Percentiles rank a stretch among this genome's conserved stretches.
phyloP scores from a whole-genome alignment of 1,139 yeast genomes.

The Geotrichum australiense region DNA sequence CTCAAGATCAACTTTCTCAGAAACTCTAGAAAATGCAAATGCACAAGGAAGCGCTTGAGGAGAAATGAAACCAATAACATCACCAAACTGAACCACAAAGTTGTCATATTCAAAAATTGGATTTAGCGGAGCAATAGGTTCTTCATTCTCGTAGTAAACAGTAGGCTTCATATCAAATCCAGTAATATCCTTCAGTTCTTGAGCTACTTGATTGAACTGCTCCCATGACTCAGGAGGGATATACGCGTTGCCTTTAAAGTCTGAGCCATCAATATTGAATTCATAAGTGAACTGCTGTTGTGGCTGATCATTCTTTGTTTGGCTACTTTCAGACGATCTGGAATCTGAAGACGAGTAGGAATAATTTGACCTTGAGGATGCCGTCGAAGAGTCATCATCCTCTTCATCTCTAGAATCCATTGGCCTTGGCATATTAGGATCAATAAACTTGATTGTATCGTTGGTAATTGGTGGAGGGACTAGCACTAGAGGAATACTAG shows the following conservation, averaged over 20 bases:
- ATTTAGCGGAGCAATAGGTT: constrained; percentile 42
- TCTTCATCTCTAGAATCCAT: constrained; percentile 11
- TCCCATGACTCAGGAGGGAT: constrained; percentile 27
- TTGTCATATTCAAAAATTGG: constrained; percentile 48
- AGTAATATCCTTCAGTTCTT: constrained; percentile 11
- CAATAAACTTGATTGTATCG: constrained; percentile 25
- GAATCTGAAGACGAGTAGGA: constrained; percentile 6
- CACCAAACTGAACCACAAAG: constrained; percentile 48
- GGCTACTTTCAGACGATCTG: neutral
- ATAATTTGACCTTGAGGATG: constrained; percentile 15
- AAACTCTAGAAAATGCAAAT: constrained; percentile 23
- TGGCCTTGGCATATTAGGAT: constrained; percentile 22
- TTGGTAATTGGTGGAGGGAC: constrained; percentile 54
- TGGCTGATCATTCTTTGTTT: constrained; percentile 1
- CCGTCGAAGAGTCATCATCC: constrained; percentile 13
- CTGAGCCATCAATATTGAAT: constrained; percentile 13
- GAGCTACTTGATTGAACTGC: constrained; percentile 16
- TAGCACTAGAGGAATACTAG: constrained; percentile 60
- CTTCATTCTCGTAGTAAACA: constrained; percentile 39
- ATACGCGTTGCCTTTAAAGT: constrained; percentile 20
- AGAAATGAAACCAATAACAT: constrained; percentile 35
- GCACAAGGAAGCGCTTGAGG: constrained; percentile 27
- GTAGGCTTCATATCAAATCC: constrained; percentile 34
- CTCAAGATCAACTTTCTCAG: constrained; percentile 32
- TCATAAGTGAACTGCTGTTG: constrained; percentile 3